A percentile compares a stretch with the other conserved stretches of the same genome.
phyloP scores from a whole-genome alignment of 75 land plant species.

The Isoetes taiwanensis region DNA sequence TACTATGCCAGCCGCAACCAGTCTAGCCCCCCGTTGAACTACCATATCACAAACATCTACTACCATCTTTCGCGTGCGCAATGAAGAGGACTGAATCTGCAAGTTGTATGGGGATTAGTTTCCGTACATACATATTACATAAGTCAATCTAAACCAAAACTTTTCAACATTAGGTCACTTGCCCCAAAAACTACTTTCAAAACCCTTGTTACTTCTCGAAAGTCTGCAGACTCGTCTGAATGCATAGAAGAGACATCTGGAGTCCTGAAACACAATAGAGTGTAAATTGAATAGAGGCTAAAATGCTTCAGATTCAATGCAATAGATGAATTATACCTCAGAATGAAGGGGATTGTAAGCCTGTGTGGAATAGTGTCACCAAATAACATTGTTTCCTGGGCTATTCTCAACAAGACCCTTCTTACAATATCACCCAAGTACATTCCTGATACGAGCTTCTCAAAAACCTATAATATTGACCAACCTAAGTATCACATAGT shows the following conservation, averaged over 20 bases:
- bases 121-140: neutral
- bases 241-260: conserved; percentile 14
- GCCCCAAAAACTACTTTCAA: neutral
- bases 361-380: conserved; percentile 43
- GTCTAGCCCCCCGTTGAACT: conserved; percentile 64
- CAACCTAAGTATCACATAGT: too few relatives aligned
- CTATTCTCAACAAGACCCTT: conserved; percentile 43
- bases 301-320: neutral
- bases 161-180: neutral
- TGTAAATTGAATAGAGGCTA: neutral
- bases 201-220: conserved; percentile 5
- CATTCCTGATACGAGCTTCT: conserved; percentile 69
- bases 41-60: conserved; percentile 54
- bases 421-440: conserved; percentile 70
- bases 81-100: conserved; percentile 51
- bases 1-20: conserved; percentile 81
- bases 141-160: neutral
- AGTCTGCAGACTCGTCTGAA: conserved; percentile 10
- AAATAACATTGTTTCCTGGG: conserved; percentile 55
- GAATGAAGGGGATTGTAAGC: conserved; percentile 29
- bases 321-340: conserved; percentile 27
- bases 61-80: conserved; percentile 48
- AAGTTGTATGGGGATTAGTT: neutral
- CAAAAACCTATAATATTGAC: conserved; percentile 41
- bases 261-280: conserved; percentile 7